Conservation (phyloP, 2,329 filamentous ascomycete genomes). For the Aspergillus vadensis region DNA sequence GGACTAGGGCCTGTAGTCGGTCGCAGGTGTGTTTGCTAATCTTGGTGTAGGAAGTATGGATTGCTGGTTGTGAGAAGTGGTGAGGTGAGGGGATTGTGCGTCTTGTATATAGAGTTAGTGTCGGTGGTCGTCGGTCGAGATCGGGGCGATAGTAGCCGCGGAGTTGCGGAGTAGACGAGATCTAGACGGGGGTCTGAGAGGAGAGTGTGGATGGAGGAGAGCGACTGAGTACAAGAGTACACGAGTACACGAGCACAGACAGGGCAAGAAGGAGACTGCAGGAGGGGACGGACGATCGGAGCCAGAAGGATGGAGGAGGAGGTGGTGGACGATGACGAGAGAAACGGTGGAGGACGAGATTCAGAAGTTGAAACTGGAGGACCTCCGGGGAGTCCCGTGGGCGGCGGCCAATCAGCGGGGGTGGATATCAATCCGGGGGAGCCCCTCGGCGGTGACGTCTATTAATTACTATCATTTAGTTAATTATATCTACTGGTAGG, state of each 20-base stretch:
- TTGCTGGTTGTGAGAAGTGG: not conserved
- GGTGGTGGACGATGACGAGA: not conserved
- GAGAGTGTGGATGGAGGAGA: not conserved
- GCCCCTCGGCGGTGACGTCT: slow-evolving; percentile 19
- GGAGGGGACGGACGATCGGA: not conserved
- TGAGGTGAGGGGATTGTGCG: not conserved
- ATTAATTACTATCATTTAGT: not conserved
- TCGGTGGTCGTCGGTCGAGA: slow-evolving; percentile 2
- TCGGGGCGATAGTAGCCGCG: slow-evolving; percentile 5
- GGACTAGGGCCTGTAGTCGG: not conserved
- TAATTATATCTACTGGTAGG: too few species aligned
- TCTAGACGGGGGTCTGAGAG: not conserved
- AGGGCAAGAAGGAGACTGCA: not conserved
- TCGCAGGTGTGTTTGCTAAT: not conserved
- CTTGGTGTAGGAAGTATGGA: not conserved
- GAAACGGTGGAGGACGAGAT: slow-evolving; percentile 7
- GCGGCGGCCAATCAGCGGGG: slow-evolving; percentile 19
- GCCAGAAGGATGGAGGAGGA: not conserved
- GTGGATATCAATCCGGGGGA: slow-evolving; percentile 16
- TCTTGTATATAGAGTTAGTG: not conserved
- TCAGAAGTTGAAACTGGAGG: slow-evolving; percentile 2
- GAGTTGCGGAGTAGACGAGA: slow-evolving; percentile 8
- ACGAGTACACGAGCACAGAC: not conserved
- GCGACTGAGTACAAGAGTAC: not conserved
- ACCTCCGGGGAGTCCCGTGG: slow-evolving; percentile 23